phyloP scores from a whole-genome alignment of 345 rosid species.

The Pugionium cornutum region DNA sequence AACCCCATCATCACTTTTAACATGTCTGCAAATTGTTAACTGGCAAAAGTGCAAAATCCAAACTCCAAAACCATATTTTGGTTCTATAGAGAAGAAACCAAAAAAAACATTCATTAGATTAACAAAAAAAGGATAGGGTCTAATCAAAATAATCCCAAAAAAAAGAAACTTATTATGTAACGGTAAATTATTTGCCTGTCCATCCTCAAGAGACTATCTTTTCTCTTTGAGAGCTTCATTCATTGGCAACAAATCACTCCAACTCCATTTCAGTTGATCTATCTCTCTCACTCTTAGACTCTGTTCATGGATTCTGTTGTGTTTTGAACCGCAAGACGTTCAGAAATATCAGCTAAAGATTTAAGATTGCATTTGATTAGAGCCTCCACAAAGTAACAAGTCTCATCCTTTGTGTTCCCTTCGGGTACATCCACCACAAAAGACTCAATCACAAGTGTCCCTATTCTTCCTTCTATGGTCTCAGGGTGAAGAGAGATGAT shows the following conservation, averaged over 20 bases:
- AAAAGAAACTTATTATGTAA: slow-evolving; percentile 22
- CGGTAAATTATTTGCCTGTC: slow-evolving; percentile 27
- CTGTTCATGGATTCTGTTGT: no score
- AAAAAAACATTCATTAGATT: slow-evolving; percentile 24
- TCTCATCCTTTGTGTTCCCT: slow-evolving; percentile 84
- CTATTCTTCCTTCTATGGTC: slow-evolving; percentile 73
- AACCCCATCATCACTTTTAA: slow-evolving; percentile 34
- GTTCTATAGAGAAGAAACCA: slow-evolving; percentile 27
- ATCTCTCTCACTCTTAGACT: no score
- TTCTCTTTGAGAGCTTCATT: slow-evolving; percentile 33
- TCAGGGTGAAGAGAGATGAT: slow-evolving; percentile 82
- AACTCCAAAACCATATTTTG: slow-evolving; percentile 35
- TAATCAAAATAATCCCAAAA: background rate
- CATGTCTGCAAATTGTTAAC: slow-evolving; percentile 36
- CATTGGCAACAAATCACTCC: slow-evolving; percentile 31
- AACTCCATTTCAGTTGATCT: no score
- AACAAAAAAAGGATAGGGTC: background rate
- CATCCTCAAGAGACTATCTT: slow-evolving; percentile 31
- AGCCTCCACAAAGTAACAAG: slow-evolving; percentile 85
- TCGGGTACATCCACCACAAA: slow-evolving; percentile 86
- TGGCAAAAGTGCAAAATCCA: slow-evolving; percentile 17
- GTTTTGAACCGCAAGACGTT: slow-evolving; percentile 42
- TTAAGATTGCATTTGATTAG: slow-evolving; percentile 81
- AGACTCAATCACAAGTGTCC: slow-evolving; percentile 78
- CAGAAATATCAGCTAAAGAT: slow-evolving; percentile 76